Evolutionary conservation across 495 filamentous ascomycete genomes (phyloP), one percentile per base, ranked within the genome.

Genomic region (Aspergillus sparsus): DNA sequence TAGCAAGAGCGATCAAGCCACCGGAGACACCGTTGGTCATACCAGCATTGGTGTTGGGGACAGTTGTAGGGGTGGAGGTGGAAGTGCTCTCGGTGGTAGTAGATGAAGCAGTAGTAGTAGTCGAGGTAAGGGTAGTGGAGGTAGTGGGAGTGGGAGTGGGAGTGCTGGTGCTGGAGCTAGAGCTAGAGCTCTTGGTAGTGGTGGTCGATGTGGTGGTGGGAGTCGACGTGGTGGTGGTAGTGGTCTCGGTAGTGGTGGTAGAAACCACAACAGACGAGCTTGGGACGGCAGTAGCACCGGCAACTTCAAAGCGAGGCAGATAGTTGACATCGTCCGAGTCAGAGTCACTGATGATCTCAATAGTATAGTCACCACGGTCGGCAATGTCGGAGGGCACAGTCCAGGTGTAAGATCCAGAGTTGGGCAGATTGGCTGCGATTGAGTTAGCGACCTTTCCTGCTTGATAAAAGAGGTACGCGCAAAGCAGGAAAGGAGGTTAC

Each of bases 391-490:
- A 55, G 44, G 76, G 74, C 7, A 80, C 73, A n/a, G 70, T 72
- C 82, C 85, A 87, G 59, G 77, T 80, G 75, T 74, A 86, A 60
- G 68, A 74, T 61, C 86, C 86, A 46, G 74, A 75, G 77, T 89
- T 88, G 49, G 67, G 50, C 65, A 87, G 80, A 61, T 67, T 66
- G 21, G 75, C 84, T 87, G 51, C 12, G 34, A 37, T 57, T 21
- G 39, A 55, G 57, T 68, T 55, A 74, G 66, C 57, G 51, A 33
- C 32, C 18, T 7, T 10, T 15, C 21, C 32, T 34, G 10, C 9
- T 32, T 34, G 37, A 21, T 34, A 35, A 0, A 35, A 57, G 4
- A 57, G 4, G 35, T 15, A 41, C 33, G 9, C 49, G 15, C 21
- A 52, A 15, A 31, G 11, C 37, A 42, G 0, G 47, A 27, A 51